A percentile compares a stretch with the other conserved stretches of the same genome.
Evolutionary conservation across 345 rosid genomes (phyloP).

Genomic region (Physaria fendleri): DNA sequence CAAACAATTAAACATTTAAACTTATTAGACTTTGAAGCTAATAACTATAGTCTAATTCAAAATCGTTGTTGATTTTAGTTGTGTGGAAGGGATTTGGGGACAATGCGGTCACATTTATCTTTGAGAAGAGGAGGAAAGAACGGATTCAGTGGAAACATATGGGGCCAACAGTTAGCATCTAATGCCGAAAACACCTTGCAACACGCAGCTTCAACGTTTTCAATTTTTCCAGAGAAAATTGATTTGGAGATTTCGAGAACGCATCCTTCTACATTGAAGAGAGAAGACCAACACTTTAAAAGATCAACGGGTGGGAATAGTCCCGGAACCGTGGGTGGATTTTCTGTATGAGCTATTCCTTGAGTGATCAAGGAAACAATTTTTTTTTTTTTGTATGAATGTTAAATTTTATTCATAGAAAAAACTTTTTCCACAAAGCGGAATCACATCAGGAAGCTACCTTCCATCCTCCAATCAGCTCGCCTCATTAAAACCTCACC

Average conservation of each 20-base stretch:
- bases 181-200: not conserved
- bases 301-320: not conserved
- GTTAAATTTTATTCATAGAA: too few species aligned
- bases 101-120: not conserved
- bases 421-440: too few species aligned
- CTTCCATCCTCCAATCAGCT: too few species aligned
- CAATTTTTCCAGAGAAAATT: not conserved
- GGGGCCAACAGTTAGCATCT: not conserved
- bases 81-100: not conserved
- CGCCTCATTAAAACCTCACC: too few species aligned
- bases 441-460: too few species aligned
- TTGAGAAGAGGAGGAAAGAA: not conserved
- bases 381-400: too few species aligned
- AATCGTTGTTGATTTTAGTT: not conserved
- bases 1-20: not conserved
- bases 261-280: slow-evolving; percentile 7
- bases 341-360: not conserved
- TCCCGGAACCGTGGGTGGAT: not conserved
- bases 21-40: not conserved
- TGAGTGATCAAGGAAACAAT: not conserved
- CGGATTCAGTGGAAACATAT: not conserved
- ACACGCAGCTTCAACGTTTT: not conserved
- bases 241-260: not conserved
- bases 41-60: not conserved
- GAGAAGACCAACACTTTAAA: slow-evolving; percentile 1